A percentile compares a stretch with the other conserved stretches of the same genome.
These are phyloP conservation scores for Davidsoniella australis DNA, from an alignment of 2,329 filamentous ascomycete species.

Conservation along the genomic window DNA sequence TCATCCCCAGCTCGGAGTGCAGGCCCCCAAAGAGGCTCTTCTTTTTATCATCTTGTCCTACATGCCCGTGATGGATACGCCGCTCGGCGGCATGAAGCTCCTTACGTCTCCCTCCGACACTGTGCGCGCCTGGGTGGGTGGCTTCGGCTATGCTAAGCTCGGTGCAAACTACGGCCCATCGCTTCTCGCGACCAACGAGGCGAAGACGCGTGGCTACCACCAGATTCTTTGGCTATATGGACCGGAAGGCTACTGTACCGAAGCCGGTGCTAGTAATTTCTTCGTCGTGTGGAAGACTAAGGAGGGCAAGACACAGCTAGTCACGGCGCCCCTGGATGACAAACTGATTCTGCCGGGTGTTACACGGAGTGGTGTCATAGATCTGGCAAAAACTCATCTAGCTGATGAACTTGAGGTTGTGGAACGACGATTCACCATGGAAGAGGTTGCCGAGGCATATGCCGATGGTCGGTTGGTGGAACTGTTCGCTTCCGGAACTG, in stretches of 20 bases:
- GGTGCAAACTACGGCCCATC: slow-evolving; percentile 87
- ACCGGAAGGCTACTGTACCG: slow-evolving; percentile 59
- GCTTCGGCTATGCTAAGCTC: slow-evolving; percentile 82
- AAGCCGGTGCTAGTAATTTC: slow-evolving; percentile 86
- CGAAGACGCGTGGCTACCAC: slow-evolving; percentile 55
- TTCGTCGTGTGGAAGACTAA: slow-evolving; percentile 65
- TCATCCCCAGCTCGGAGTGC: slow-evolving; percentile 63
- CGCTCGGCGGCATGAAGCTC: slow-evolving; percentile 47
- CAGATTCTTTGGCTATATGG: slow-evolving; percentile 94
- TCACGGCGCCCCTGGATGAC: slow-evolving; percentile 71
- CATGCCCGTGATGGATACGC: slow-evolving; percentile 39
- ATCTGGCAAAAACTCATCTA: slow-evolving; percentile 51
- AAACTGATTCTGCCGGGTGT: slow-evolving; percentile 77
- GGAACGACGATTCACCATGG: slow-evolving; percentile 69
- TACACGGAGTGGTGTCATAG: slow-evolving; percentile 64
- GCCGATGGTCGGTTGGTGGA: slow-evolving; percentile 65
- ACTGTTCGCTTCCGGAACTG: slow-evolving; percentile 74
- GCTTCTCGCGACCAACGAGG: slow-evolving; percentile 61
- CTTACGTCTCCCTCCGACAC: slow-evolving; percentile 67
- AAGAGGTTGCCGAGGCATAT: slow-evolving; percentile 55
- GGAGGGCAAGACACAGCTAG: slow-evolving; percentile 44
- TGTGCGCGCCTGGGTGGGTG: slow-evolving; percentile 82
- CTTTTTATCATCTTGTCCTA: slow-evolving; percentile 64
- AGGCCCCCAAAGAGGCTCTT: slow-evolving; percentile 64
- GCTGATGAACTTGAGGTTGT: slow-evolving; percentile 48